Base-by-base conservation (phyloP, 2,329 filamentous ascomycete genomes). In the Aspergillus aculeatus region DNA sequence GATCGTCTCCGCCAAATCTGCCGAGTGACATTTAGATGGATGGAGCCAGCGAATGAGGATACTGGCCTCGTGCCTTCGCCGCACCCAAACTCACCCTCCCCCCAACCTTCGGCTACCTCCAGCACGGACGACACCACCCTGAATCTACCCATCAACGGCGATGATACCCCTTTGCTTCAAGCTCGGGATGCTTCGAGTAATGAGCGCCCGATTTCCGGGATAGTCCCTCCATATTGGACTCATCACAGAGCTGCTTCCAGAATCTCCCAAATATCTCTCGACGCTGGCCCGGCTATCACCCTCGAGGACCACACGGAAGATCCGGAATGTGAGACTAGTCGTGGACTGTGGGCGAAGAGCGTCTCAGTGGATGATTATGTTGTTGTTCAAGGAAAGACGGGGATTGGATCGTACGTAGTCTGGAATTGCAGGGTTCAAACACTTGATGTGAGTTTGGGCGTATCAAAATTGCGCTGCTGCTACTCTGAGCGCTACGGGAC, bases 351-450 rank as follows among this genome's bases (percentile, higher is more conserved):
- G 86, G 86, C 86, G 9, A 82, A 80, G 54, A 81, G 82, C 58
- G 86, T 88, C 47, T 78, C 80, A 6, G 84, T 89, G 55, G 82
- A 86, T 58, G 85, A 87, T 69, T 83, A 87, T 76, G 81, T 83
- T 35, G 80, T 89, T 64, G 82, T 89, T 31, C 81, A 82, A 62
- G 86, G 85, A 9, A 82, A 79, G 54, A 79, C 82, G 4, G 83
- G 83, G 5, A 78, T 88, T 51, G 94, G 94, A n/a, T 90, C 93
- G 2, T 99, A 98, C 78, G 91, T 97, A 1, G 92, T 96, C 7
- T 99, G 91, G 91, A 95, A 92, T 72, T 92, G 95, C 69, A 86
- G 84, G 51, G 91, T 99, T 49, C 88, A 95, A 74, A 97, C 92
- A 3, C 79, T 98, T 54, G 89, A 87, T 75, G 92, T 93, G 73